Evolutionary conservation across 2,329 filamentous ascomycete genomes (phyloP), one percentile per base, ranked within the genome.

Genomic region (Tolypocladium tundrense): DNA sequence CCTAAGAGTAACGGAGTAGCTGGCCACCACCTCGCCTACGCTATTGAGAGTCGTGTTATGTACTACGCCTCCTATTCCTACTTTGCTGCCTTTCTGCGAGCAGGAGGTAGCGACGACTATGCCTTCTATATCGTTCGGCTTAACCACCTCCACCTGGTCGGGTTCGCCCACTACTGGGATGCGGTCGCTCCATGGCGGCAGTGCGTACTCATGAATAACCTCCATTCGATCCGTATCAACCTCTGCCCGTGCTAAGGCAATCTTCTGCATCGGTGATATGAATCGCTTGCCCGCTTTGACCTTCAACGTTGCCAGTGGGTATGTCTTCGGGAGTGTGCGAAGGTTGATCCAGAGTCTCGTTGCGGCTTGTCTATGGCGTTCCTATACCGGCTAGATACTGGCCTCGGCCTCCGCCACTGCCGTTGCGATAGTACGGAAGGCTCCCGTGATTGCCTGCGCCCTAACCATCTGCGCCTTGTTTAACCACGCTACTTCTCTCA

Each of bases 1-100:
- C n/a, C 58, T 59, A 13, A 62, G n/a, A 4, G 58, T 60, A 52
- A 54, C 43, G 6, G 59, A 62, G 52, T 60, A 62, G 40, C 42
- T 58, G 39, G 58, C 60, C 39, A 59, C 41, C 21, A 54, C 48
- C 33, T 56, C 50, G 53, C 48, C 55, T 48, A 39, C 31, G 31
- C 41, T 52, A 31, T 51, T 42, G 24, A 16, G 33, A 4, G 39
- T 21, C 9, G 54, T 57, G 48, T 60, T 43, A 31, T 40, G 19
- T 13, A 54, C 41, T 27, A 59, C 55, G 53, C 52, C 55, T 39
- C 58, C 58, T 43, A 59, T 59, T 19, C 59, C 59, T 11, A 60
- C 57, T 19, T 16, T 31, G 35, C 57, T 54, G 31, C 41, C 48
- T 39, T 33, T 59, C 54, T 57, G 24, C 31, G 59, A 60, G 42